phyloP scores from a whole-genome alignment of 2,329 filamentous ascomycete species.

The Ilyonectria mors-panacis region DNA sequence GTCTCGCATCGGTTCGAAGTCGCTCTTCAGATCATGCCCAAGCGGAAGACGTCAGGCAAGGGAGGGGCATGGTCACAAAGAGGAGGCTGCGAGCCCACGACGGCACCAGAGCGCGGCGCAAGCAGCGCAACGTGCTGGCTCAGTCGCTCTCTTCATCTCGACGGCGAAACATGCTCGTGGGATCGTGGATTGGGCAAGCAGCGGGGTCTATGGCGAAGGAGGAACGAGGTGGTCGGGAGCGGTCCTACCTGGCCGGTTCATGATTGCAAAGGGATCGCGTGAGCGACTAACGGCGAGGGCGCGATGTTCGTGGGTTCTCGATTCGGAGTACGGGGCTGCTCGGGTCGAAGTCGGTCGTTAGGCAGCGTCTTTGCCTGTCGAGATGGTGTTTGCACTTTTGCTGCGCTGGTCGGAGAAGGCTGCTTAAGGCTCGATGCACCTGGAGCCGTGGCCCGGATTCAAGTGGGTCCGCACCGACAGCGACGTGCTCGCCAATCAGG shows the following conservation, averaged over 20 bases:
- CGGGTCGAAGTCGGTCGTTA: conserved; percentile 37
- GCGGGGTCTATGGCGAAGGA: conserved; percentile 46
- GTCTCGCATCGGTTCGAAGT: conserved; percentile 32
- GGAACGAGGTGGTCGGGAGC: conserved; percentile 47
- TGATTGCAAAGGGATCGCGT: conserved; percentile 56
- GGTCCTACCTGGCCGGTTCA: conserved; percentile 74
- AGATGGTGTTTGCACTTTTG: conserved; percentile 42
- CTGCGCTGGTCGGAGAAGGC: conserved; percentile 48
- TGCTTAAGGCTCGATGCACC: conserved; percentile 42
- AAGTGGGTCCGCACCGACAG: conserved; percentile 58
- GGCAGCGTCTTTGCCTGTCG: conserved; percentile 44
- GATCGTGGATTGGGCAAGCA: conserved; percentile 43
- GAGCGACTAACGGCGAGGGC: conserved; percentile 32
- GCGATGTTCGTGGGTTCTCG: conserved; percentile 32
- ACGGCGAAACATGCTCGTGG: conserved; percentile 35
- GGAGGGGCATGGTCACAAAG: conserved; percentile 34
- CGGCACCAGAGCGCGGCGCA: conserved; percentile 33
- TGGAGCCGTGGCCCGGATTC: conserved; percentile 52
- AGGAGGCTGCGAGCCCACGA: conserved; percentile 31
- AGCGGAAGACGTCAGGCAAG: conserved; percentile 35
- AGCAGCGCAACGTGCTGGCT: conserved; percentile 24
- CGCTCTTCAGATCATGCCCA: conserved; percentile 34
- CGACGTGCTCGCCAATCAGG: conserved; percentile 48
- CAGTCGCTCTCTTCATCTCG: conserved; percentile 25
- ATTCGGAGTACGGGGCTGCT: conserved; percentile 35